Conservation (phyloP, 2,329 filamentous ascomycete genomes). For the Epicoccum nigrum region DNA sequence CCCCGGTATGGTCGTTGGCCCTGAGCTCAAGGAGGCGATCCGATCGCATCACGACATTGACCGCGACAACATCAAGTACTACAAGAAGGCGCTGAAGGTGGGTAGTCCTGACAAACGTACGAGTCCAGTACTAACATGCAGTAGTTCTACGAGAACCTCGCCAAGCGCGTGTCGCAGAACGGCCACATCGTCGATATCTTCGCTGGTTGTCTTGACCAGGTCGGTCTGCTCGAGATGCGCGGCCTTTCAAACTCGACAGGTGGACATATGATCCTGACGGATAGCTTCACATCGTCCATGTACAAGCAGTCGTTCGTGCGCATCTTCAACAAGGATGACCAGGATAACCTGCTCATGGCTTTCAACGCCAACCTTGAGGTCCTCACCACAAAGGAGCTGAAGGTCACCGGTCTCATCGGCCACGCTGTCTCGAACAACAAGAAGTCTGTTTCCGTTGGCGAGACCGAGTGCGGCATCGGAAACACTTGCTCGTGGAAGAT, state of each 20-base stretch:
- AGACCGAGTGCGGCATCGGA: conserved; percentile 97
- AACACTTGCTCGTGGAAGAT: conserved; percentile 99
- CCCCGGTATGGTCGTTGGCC: conserved; percentile 94
- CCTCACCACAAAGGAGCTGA: conserved; percentile 95
- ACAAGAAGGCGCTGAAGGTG: conserved; percentile 97
- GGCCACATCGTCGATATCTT: conserved; percentile 98
- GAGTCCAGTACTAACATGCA: background rate
- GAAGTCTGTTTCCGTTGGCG: conserved; percentile 94
- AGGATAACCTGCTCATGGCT: conserved; percentile 95
- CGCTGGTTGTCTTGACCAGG: conserved; percentile 95
- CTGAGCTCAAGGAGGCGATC: conserved; percentile 94
- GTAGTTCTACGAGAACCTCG: conserved; percentile 91
- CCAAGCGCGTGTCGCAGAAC: conserved; percentile 93
- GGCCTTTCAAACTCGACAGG: conserved; percentile 94
- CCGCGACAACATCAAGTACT: conserved; percentile 98
- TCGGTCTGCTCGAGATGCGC: conserved; percentile 98
- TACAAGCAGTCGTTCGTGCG: conserved; percentile 98
- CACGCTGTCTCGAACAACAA: conserved; percentile 97
- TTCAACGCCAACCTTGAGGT: conserved; percentile 98
- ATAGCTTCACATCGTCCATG: conserved; percentile 98
- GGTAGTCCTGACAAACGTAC: conserved; percentile 20
- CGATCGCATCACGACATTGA: conserved; percentile 99
- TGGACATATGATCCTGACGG: conserved; percentile 96
- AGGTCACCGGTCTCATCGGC: conserved; percentile 95
- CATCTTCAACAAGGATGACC: conserved; percentile 94